Evolutionary conservation across 306 rosid genomes (phyloP), one percentile per base, ranked within the genome.

Genomic region (Trichosanthes cucumerina): DNA sequence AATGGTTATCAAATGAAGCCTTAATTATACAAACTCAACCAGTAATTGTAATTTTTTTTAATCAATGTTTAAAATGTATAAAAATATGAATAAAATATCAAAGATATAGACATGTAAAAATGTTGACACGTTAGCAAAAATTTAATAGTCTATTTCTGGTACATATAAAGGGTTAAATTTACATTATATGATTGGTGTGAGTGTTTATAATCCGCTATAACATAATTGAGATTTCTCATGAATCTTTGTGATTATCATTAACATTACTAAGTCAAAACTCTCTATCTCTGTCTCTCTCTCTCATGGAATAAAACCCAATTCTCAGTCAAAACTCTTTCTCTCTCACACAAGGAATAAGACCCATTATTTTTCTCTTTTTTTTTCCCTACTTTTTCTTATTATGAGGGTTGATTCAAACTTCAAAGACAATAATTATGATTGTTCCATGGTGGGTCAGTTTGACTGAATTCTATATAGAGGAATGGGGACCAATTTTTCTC

Each of bases 391-490:
- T 54, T 75, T 81, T 82, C 66, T 76, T 79, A 77, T 53, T 62
- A 16, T 21, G 62, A 79, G 21, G 86, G 84, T 88, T 47, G 66
- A 83, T 90, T 92, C 90, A 87, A 90, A 92, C 80, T 82, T 86
- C 79, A 86, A 92, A 73, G 83, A 80, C 80, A 81, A 57, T 34
- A 80, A 87, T 44, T n/a, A 46, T 59, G 46, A 77, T 78, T 80
- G 39, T 49, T 82, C 28, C 62, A 58, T 68, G 86, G 82, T 83
- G 86, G 93, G 86, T 69, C 93, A 87, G 89, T 92, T 86, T 90
- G 95, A 92, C 91, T 82, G 89, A 79, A 79, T 70, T 74, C 77
- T 72, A 79, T 64, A 71, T 83, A 60, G 81, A 74, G 78, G 70
- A 79, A 36, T 56, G 80, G 92, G 92, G 86, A 57, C 92, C 86